Evolutionary conservation across 2,329 filamentous ascomycete genomes (phyloP).

Genomic region (Aaosphaeria arxii): DNA sequence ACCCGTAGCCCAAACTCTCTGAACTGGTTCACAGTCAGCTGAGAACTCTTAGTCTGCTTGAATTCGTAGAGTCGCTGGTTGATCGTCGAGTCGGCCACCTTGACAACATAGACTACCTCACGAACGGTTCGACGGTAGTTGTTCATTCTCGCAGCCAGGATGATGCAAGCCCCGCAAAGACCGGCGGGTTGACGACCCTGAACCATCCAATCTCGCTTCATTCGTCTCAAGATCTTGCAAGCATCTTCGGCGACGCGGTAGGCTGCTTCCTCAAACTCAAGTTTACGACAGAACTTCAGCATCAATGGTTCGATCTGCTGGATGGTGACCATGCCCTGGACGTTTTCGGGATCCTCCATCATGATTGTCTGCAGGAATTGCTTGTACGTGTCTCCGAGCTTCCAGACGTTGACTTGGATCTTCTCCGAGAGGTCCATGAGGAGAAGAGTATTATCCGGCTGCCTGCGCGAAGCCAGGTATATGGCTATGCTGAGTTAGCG

Average conservation of each 20-base stretch:
- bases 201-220: slow-evolving; percentile 97
- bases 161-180: slow-evolving; percentile 88
- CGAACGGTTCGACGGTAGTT: slow-evolving; percentile 91
- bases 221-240: slow-evolving; percentile 80
- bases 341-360: slow-evolving; percentile 54
- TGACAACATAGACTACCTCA: slow-evolving; percentile 97
- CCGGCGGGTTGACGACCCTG: slow-evolving; percentile 90
- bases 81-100: slow-evolving; percentile 91
- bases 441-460: slow-evolving; percentile 79
- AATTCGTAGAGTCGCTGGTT: slow-evolving; percentile 91
- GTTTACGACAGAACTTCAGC: slow-evolving; percentile 82
- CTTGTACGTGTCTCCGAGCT: slow-evolving; percentile 87
- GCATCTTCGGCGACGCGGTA: slow-evolving; percentile 86
- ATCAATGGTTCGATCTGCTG: slow-evolving; percentile 83
- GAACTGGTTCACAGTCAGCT: slow-evolving; percentile 85
- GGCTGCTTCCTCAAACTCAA: slow-evolving; percentile 82
- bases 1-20: slow-evolving; percentile 64
- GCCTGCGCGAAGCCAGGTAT: slow-evolving; percentile 81
- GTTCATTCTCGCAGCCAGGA: slow-evolving; percentile 96
- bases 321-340: slow-evolving; percentile 52
- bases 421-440: slow-evolving; percentile 94
- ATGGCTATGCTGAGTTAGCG: slow-evolving; percentile 40
- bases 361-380: slow-evolving; percentile 67
- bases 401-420: slow-evolving; percentile 82
- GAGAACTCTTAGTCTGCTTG: slow-evolving; percentile 77